phyloP scores from a whole-genome alignment of 1,284 basidiomycete species.

The Heimioporus retisporus region DNA sequence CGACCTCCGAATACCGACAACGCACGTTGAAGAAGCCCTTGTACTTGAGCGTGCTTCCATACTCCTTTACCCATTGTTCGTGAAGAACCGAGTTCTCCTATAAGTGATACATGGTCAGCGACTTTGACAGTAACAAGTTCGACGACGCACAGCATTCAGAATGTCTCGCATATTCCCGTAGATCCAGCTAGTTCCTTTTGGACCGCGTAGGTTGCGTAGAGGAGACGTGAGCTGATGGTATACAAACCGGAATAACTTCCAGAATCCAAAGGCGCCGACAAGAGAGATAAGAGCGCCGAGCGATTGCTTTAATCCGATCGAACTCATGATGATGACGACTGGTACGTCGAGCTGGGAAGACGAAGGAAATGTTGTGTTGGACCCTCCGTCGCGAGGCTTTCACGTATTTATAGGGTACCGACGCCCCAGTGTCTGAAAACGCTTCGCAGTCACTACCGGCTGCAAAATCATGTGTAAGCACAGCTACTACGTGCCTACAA shows the following conservation, averaged over 20 bases:
- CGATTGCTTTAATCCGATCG: background rate
- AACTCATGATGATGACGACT: background rate
- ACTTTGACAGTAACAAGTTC: background rate
- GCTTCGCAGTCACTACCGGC: too few species aligned
- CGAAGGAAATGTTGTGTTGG: too few species aligned
- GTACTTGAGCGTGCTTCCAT: conserved; percentile 63
- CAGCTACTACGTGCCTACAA: too few species aligned
- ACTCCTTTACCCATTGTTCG: conserved; percentile 63
- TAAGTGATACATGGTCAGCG: background rate
- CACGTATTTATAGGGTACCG: too few species aligned
- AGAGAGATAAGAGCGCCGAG: conserved; percentile 24
- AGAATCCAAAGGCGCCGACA: conserved; percentile 39
- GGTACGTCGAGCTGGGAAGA: too few species aligned
- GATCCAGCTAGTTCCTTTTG: conserved; percentile 57
- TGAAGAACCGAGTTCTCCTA: conserved; percentile 46
- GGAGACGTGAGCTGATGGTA: conserved; percentile 50
- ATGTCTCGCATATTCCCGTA: conserved; percentile 65
- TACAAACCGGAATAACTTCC: conserved; percentile 33
- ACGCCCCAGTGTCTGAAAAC: too few species aligned
- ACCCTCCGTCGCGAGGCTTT: too few species aligned
- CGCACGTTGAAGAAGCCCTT: conserved; percentile 59
- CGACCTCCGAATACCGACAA: background rate
- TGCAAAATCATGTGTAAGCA: too few species aligned
- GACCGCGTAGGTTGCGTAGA: conserved; percentile 60
- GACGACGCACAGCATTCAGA: conserved; percentile 46